Evolutionary conservation across 1,284 basidiomycete species (phyloP).

Genomic region (Anthracocystis panici-leucophaei): DNA sequence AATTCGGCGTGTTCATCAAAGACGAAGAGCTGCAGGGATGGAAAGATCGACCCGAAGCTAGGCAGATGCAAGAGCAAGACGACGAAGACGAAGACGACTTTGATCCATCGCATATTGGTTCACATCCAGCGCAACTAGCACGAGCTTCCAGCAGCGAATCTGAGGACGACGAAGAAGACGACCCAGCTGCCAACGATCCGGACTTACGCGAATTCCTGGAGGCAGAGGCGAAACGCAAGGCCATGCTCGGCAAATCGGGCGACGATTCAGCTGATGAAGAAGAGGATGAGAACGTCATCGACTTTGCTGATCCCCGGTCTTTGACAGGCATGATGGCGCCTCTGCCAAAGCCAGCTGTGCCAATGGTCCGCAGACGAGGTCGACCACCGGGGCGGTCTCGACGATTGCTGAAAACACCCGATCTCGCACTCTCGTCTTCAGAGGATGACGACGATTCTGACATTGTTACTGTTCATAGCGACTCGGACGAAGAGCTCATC

Average conservation of each 20-base stretch:
- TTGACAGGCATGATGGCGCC: not conserved
- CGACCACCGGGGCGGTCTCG: not conserved
- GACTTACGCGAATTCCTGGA: constrained; percentile 54
- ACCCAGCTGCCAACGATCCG: constrained; percentile 46
- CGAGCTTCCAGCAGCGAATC: constrained; percentile 22
- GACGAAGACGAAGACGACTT: constrained; percentile 32
- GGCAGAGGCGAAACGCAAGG: constrained; percentile 46
- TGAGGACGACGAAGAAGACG: constrained; percentile 19
- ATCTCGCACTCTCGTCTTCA: constrained; percentile 15
- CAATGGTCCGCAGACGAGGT: not conserved
- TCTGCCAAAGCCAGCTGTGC: not conserved
- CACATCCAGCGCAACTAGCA: not conserved
- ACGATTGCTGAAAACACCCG: not conserved
- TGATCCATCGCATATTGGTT: constrained; percentile 19
- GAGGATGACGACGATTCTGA: constrained; percentile 38
- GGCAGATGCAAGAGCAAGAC: constrained; percentile 21
- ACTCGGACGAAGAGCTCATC: constrained; percentile 43
- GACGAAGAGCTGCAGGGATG: constrained; percentile 59
- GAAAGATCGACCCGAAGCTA: constrained; percentile 35
- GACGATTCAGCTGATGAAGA: constrained; percentile 17
- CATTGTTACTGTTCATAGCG: constrained; percentile 35
- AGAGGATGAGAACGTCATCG: constrained; percentile 38
- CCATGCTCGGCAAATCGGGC: constrained; percentile 19
- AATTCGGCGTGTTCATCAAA: constrained; percentile 64
- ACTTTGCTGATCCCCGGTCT: constrained; percentile 32